These are phyloP conservation scores for Russula emetica DNA, from an alignment of 768 basidiomycete species.

Conservation along the genomic window DNA sequence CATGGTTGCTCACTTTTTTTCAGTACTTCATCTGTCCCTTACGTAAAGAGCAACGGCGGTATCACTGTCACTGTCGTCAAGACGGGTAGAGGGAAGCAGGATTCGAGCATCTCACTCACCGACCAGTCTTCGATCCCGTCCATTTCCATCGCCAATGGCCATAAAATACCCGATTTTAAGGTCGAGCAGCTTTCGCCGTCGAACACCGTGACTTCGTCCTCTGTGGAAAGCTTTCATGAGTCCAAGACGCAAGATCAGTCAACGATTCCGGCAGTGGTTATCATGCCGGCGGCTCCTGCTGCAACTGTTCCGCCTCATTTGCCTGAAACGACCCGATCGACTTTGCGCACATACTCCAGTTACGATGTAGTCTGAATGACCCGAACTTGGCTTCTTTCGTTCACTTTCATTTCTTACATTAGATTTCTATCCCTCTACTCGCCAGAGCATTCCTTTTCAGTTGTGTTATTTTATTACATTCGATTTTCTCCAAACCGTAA, in stretches of 20 bases:
- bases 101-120: background rate
- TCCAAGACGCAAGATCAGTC: background rate
- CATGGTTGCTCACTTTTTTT: background rate
- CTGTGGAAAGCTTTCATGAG: conserved; percentile 2
- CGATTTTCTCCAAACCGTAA: too few relatives aligned
- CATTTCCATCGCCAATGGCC: conserved; percentile 3
- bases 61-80: conserved; percentile 2
- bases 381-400: background rate
- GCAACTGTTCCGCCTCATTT: background rate
- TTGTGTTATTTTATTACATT: background rate
- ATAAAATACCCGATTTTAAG: conserved; percentile 3
- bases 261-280: background rate
- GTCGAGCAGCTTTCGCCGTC: background rate
- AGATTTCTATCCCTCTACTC: background rate
- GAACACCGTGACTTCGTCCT: conserved; percentile 6
- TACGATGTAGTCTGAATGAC: background rate
- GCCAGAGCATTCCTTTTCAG: too few relatives aligned
- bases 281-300: background rate
- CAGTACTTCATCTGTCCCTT: conserved; percentile 5
- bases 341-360: background rate
- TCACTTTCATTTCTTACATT: background rate
- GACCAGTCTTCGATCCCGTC: background rate
- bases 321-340: background rate
- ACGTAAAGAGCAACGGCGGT: background rate
- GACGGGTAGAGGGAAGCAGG: background rate